phyloP scores from a whole-genome alignment of 202 grass and related monocot genomes.

The Zoysia matrella region DNA sequence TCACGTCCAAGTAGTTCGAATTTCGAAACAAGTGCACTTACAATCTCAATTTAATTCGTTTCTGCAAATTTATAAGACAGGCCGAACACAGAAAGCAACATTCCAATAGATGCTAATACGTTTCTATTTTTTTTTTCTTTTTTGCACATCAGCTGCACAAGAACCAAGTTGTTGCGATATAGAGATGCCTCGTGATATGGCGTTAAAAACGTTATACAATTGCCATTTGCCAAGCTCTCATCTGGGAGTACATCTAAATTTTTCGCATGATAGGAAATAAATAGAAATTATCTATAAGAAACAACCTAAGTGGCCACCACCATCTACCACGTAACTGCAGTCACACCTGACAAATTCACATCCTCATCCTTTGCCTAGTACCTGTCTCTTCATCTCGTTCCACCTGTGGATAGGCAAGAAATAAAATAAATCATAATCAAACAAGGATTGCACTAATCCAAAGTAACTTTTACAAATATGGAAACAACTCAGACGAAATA shows the following conservation, averaged over 20 bases:
- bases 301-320: conserved; percentile 13
- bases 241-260: not conserved
- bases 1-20: no score
- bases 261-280: not conserved
- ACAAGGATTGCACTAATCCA: not conserved
- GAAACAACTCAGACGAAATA: no score
- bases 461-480: not conserved
- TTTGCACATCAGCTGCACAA: not conserved
- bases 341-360: conserved; percentile 33
- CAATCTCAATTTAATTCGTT: no score
- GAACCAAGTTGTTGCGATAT: not conserved
- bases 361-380: conserved; percentile 40
- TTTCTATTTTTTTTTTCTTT: not conserved
- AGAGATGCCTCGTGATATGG: not conserved
- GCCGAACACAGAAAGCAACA: not conserved
- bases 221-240: not conserved
- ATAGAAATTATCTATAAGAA: not conserved
- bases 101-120: not conserved
- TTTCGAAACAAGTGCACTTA: no score
- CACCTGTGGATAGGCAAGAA: conserved; percentile 46
- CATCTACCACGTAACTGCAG: not conserved
- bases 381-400: conserved; percentile 64
- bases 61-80: not conserved
- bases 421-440: conserved; percentile 14
- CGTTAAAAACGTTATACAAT: not conserved